These are phyloP conservation scores for Berberis thunbergii DNA, from an alignment of 164 flowering plant genomes.

Conservation along the genomic window DNA sequence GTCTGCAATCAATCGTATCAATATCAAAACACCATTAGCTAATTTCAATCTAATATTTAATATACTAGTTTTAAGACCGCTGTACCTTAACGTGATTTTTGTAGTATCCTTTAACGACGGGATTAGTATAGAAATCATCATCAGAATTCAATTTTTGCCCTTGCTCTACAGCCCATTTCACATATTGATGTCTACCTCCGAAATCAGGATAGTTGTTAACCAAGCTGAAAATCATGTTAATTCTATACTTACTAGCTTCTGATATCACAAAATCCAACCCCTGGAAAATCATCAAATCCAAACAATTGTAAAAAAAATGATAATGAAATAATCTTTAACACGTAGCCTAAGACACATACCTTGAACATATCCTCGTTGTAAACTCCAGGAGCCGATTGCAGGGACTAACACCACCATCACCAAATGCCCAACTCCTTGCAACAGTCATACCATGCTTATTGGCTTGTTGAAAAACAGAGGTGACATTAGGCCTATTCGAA, in stretches of 20 bases:
- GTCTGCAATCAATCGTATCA: not conserved
- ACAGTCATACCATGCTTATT: not conserved
- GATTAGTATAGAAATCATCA: not conserved
- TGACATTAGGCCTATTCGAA: not conserved
- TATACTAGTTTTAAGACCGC: no score
- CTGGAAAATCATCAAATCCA: not conserved
- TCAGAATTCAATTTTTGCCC: not conserved
- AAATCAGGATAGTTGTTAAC: not conserved
- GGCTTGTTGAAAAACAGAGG: not conserved
- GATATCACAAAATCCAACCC: not conserved
- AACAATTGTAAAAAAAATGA: not conserved
- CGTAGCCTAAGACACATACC: not conserved
- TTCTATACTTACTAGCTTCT: not conserved
- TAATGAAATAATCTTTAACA: no score
- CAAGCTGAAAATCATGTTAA: not conserved
- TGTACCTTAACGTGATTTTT: not conserved
- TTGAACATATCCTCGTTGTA: not conserved
- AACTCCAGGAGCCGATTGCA: not conserved
- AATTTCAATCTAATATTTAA: no score
- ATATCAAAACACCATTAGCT: not conserved
- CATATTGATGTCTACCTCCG: not conserved
- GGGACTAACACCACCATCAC: not conserved
- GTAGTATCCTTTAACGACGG: not conserved
- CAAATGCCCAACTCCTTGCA: not conserved
- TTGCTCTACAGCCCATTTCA: not conserved